Conservation (phyloP, 1,284 basidiomycete genomes). For the Cryptococcus hybrid region DNA sequence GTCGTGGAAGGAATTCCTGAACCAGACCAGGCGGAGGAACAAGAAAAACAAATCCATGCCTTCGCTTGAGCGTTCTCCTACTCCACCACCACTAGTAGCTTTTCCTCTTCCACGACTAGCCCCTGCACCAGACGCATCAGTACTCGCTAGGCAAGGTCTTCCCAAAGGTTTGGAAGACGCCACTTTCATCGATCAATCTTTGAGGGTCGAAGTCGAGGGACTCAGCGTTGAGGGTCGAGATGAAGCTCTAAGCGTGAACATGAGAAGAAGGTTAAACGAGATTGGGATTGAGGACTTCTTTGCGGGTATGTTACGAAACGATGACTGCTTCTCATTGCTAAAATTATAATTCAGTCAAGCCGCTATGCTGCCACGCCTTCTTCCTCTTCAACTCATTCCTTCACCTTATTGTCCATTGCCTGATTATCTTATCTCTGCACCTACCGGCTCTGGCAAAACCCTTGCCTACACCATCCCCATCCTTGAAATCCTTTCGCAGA, state of each 20-base stretch:
- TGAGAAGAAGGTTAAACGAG: conserved; percentile 63
- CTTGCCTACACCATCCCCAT: conserved; percentile 92
- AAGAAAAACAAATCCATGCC: background rate
- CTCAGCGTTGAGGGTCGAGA: conserved; percentile 43
- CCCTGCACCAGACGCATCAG: conserved; percentile 65
- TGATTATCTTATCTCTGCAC: conserved; percentile 95
- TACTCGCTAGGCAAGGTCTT: conserved; percentile 71
- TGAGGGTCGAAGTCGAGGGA: conserved; percentile 55
- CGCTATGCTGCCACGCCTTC: conserved; percentile 41
- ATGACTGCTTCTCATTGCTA: background rate
- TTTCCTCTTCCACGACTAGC: conserved; percentile 73
- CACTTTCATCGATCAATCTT: conserved; percentile 64
- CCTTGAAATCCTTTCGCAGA: conserved; percentile 72
- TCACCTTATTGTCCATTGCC: conserved; percentile 69
- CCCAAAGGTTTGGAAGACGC: conserved; percentile 71
- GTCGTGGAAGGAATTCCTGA: no score
- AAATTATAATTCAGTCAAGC: conserved; percentile 45
- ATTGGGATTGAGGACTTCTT: conserved; percentile 79
- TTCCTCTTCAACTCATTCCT: conserved; percentile 52
- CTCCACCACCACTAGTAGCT: conserved; percentile 43
- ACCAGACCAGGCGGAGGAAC: no score
- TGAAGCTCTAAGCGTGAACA: conserved; percentile 61
- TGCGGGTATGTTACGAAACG: conserved; percentile 62
- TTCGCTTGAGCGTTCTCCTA: conserved; percentile 11
- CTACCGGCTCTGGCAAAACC: conserved; percentile 96